Base-by-base conservation (phyloP, 768 basidiomycete species). In the Neoboletus brunneissimus region DNA sequence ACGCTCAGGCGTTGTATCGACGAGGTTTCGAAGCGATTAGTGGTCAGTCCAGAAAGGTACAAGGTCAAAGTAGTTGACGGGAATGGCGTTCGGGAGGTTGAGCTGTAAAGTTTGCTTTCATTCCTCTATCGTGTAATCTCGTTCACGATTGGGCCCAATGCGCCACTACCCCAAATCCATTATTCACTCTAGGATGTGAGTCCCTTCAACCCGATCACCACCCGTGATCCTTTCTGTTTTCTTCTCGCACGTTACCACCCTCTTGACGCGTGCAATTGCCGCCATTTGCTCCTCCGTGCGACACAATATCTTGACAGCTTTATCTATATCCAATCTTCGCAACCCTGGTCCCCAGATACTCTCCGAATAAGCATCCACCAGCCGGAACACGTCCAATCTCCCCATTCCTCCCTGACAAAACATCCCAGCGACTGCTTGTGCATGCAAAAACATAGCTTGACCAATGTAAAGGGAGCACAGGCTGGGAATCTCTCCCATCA, bases 11-110 rank as follows among this genome's bases (percentile, higher is more conserved):
- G 93, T 61, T 98, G 95, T 72, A 85, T 98, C 57, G 79, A 87
- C 58, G 93, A 98, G 74, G 89, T 96, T 2, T 73, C 91, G 38
- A 90, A 91, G 76, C 83, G 93, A 52, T 69, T 93, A 59, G 84
- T 91, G 50, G 86, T 96, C 55, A 83, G 84, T 59, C 86, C 89
- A 1, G 88, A 85, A 42, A 86, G 78, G 63, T 96, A 91, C 77
- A 92, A 88, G 71, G 87, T 95, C 62, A 94, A 93, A 70, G 77
- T 97, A 13, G 91, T 97, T 32, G 94, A 97, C 75, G 93, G 88
- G 74, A 89, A 95, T 67, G 95, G 95, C 49, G 79, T 91, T 25
- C 81, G 92, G 53, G 88, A 90, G 63, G 76, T 95, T 54, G 85
- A 91, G 65, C 67, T 96, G 62, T 89, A 76, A 66, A 48, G 25